Conservation (phyloP, 495 filamentous ascomycete species). For the Collariella sp. region DNA sequence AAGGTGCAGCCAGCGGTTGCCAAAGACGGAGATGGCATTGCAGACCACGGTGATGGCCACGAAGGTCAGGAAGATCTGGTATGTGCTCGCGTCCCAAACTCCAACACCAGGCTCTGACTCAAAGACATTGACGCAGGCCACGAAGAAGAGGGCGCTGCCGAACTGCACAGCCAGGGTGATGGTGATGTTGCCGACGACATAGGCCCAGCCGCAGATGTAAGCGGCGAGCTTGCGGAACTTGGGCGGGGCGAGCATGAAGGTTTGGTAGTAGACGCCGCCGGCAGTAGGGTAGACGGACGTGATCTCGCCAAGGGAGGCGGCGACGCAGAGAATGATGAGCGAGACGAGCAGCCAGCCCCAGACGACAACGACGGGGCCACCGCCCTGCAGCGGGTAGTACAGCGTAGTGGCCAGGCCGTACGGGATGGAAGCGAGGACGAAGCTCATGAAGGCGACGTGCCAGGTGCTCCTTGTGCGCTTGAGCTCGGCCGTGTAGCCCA, state of each 20-base stretch:
- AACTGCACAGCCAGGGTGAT: conserved; percentile 64
- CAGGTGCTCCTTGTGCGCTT: conserved; percentile 45
- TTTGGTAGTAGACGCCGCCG: conserved; percentile 49
- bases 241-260: conserved; percentile 44
- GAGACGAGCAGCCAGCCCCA: conserved; percentile 50
- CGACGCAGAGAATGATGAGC: conserved; percentile 44
- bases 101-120: conserved; percentile 29
- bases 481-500: conserved; percentile 47
- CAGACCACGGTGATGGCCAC: conserved; percentile 48
- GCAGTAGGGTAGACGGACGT: conserved; percentile 49
- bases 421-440: conserved; percentile 48
- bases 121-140: conserved; percentile 48
- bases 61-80: conserved; percentile 54
- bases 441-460: conserved; percentile 51
- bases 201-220: conserved; percentile 61
- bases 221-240: conserved; percentile 40
- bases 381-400: conserved; percentile 57
- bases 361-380: conserved; percentile 57
- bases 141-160: conserved; percentile 48
- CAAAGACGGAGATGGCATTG: conserved; percentile 47
- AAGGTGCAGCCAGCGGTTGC: conserved; percentile 48
- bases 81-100: conserved; percentile 39
- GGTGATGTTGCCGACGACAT: conserved; percentile 60
- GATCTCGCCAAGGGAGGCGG: conserved; percentile 47
- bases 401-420: conserved; percentile 64